Conservation (phyloP, 805 yeast species). For the Lipomyces sp. region DNA sequence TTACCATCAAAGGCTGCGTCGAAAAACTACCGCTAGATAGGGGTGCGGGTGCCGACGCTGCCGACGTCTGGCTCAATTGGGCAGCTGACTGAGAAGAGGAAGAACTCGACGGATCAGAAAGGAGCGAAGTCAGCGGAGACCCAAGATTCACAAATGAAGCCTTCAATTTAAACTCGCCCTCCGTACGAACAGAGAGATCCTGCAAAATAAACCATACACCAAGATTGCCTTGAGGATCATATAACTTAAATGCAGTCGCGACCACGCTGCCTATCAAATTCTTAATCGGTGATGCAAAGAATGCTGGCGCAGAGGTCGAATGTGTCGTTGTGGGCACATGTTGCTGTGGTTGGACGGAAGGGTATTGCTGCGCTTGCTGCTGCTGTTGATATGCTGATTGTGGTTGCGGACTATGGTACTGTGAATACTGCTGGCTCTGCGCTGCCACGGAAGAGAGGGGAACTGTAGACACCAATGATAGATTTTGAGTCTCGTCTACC, state of each 20-base stretch:
- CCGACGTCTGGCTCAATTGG: background rate
- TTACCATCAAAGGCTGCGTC: slow-evolving; percentile 21
- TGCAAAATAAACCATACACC: slow-evolving; percentile 47
- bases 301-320: slow-evolving; percentile 12
- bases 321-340: background rate
- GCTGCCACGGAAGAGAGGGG: slow-evolving; percentile 13
- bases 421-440: background rate
- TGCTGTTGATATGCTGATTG: background rate
- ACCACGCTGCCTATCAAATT: slow-evolving; percentile 44
- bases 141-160: slow-evolving; percentile 40
- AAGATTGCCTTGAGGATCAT: slow-evolving; percentile 38
- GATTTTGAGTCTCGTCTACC: slow-evolving; percentile 35
- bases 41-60: background rate
- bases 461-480: slow-evolving; percentile 28
- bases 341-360: background rate
- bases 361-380: background rate
- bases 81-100: background rate
- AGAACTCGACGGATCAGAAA: background rate
- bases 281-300: slow-evolving; percentile 36
- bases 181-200: slow-evolving; percentile 44
- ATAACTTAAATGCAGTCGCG: slow-evolving; percentile 41
- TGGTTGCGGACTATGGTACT: background rate
- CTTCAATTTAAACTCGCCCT: slow-evolving; percentile 44
- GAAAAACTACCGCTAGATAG: background rate
- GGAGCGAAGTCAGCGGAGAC: slow-evolving; percentile 11